Base-by-base conservation (phyloP, 768 basidiomycete genomes). In the Boletus vermiculosoides region DNA sequence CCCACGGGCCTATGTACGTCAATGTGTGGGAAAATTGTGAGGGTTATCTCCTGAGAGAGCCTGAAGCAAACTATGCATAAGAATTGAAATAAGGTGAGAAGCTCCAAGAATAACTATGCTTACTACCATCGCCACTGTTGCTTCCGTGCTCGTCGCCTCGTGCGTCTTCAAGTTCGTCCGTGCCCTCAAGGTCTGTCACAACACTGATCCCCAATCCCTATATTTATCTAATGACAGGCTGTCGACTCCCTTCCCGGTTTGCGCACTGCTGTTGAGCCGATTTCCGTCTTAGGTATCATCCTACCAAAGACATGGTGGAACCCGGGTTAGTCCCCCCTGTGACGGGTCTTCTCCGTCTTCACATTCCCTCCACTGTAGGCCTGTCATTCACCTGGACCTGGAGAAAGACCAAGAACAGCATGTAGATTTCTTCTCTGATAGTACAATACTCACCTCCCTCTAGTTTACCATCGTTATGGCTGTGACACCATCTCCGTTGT, bases 261-360 rank as follows among this genome's bases (percentile, higher is more conserved):
- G 25, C 41, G 56, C 33, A 54, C 67, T 18, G 60, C 68, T 36
- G 57, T 67, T 23, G 42, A 51, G 18, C 62, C 68, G 7, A 28
- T 70, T 16, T 36, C 40, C 20, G 0, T 64, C 31, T 1, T 42
- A 0, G 58, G 50, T n/a, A 11, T 65, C 3, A 3, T 57, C 49
- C 15, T 59, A n/a, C 68, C 63, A 50, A 59, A 57, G 40, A 55
- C 52, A 23, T 62, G 54, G 55, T 65, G 63, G 66, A 65, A 70
- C 34, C 60, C 60, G 30, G 33, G 64, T 63, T 33, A 22, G 54
- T 52, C 12, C 6, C 25, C 55, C 42, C n/a, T 31, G 22, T 31
- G 34, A 11, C 23, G 5, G 36, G 23, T 23, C 8, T 7, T 54
- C 23, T 41, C 33, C 25, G 3, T 13, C 25, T 25, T 57, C 16